Evolutionary conservation across 139 green algal genomes (phyloP), one percentile per base, ranked within the genome.

Genomic region (Asterochloris erici): DNA sequence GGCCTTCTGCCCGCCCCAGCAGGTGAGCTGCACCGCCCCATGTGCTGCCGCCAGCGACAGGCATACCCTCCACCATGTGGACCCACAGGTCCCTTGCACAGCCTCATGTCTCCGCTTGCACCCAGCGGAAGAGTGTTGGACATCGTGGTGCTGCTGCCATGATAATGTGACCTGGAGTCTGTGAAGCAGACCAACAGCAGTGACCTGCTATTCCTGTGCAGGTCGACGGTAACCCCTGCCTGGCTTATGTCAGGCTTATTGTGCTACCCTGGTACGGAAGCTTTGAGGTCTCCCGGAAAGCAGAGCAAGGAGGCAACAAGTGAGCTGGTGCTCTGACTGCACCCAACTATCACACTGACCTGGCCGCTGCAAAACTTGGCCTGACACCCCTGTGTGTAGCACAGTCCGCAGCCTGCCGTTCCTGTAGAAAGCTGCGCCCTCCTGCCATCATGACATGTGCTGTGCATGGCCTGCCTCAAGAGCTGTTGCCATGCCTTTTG

Each of bases 201-300:
- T 54, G 73, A 19, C 63, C 27, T 26, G 12, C 12, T 47, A 0
- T 68, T n/a, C 79, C 69, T 23, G 4, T 63, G 73, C 77, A 88
- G 75, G 85, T 97, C 0, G 90, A 93, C 14, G 93, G 91, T 81
- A 99, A 99, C 90, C 97, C 97, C 10, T 98, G 94, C 90, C 81
- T 99, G 54, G 92, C 95, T 83, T 99, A 99, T 87, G 81, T 97
- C n/a, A 77, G 91, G 74, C 89, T 97, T 88, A 96, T 99, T 73
- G 86, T 98, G 23, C 77, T 99, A 38, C 97, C 97, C 69, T 99
- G 94, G 93, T 95, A 91, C 82, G 86, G 90, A 17, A 87, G 90
- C 63, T 97, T 99, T 83, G 86, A 91, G 69, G 86, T 98, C 54
- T 27, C 86, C 66, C 85, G 95, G 24, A 83, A 87, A 4, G 92